Evolutionary conservation across 768 basidiomycete genomes (phyloP), one percentile per base, ranked within the genome.

Genomic region (Mycena latifolia): DNA sequence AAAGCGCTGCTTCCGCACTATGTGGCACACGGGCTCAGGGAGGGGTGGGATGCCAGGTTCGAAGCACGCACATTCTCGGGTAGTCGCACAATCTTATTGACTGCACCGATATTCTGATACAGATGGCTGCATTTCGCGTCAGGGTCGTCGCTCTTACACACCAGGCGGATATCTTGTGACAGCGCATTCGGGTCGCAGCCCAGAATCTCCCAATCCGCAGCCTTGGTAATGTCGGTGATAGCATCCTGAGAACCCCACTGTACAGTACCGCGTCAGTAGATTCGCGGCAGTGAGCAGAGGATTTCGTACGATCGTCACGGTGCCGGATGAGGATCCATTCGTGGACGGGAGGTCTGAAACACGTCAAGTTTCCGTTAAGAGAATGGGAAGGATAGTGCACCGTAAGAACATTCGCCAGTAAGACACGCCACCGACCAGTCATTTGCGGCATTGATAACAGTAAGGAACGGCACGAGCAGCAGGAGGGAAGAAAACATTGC

Each of bases 201-300:
- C 37, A 80, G 64, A 51, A 83, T 79, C 25, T 72, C 67, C 81
- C 82, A 83, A 31, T 79, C 80, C n/a, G 80, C 81, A 28, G 80
- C 81, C 11, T 69, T 12, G 5, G 82, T 83, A 50, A 83, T 77
- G 60, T 83, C 81, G 2, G 79, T 75, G 41, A 82, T 76, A 2
- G 75, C 70, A 39, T 71, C 59, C 7, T 59, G 33, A 8, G 72
- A 66, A 8, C 73, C 73, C 74, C 73, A 76, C 72, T 74, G 39
- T 5, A 20, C 22, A 41, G 39, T 39, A n/a, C 12, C 17, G 45
- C 10, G 47, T 54, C 43, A 53, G n/a, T 58, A 2, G 24, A 24
- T 15, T 35, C 6, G 43, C 17, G 12, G 41, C 41, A 15, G 5
- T 24, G n/a, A 9, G 37, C 6, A 9, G 10, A 28, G 3, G 10